phyloP scores from a whole-genome alignment of 2,329 filamentous ascomycete genomes.

The Trichoderma breve region DNA sequence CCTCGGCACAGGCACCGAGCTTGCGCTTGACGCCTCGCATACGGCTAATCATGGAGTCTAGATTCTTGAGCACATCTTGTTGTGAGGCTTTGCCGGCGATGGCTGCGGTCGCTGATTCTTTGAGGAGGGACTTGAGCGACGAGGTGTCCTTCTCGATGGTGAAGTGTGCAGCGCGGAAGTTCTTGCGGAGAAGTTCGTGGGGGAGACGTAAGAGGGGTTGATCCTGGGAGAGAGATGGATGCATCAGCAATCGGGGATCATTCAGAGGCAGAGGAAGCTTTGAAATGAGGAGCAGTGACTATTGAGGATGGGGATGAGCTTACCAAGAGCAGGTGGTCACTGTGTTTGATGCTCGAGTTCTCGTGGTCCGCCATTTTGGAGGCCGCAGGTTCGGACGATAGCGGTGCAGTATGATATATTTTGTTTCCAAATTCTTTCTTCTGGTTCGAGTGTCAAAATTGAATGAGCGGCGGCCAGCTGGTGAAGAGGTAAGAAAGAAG shows the following conservation, averaged over 20 bases:
- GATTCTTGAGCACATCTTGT: conserved; percentile 70
- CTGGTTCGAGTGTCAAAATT: neutral
- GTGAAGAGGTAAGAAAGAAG: neutral
- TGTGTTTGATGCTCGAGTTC: conserved; percentile 68
- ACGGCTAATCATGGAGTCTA: conserved; percentile 81
- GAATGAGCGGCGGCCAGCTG: neutral
- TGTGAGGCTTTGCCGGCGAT: conserved; percentile 60
- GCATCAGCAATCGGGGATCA: neutral
- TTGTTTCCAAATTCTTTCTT: neutral
- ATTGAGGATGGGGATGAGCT: neutral
- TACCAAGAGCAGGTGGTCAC: conserved; percentile 72
- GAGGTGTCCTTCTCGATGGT: conserved; percentile 70
- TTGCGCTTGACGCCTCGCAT: conserved; percentile 89
- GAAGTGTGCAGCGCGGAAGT: conserved; percentile 83
- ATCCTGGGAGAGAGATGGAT: conserved; percentile 56
- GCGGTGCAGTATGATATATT: neutral
- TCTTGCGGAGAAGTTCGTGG: conserved; percentile 88
- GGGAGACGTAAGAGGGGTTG: conserved; percentile 92
- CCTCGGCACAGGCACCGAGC: conserved; percentile 70
- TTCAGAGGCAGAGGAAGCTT: neutral
- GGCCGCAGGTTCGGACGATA: neutral
- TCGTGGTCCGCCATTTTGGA: conserved; percentile 56
- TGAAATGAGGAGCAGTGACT: conserved; percentile 13
- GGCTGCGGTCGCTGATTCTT: conserved; percentile 65
- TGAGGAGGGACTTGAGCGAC: conserved; percentile 59